A percentile compares a stretch with the other conserved stretches of the same genome.
These are phyloP conservation scores for Stephania yunnanensis DNA, from an alignment of 164 flowering plant genomes.

Conservation along the genomic window DNA sequence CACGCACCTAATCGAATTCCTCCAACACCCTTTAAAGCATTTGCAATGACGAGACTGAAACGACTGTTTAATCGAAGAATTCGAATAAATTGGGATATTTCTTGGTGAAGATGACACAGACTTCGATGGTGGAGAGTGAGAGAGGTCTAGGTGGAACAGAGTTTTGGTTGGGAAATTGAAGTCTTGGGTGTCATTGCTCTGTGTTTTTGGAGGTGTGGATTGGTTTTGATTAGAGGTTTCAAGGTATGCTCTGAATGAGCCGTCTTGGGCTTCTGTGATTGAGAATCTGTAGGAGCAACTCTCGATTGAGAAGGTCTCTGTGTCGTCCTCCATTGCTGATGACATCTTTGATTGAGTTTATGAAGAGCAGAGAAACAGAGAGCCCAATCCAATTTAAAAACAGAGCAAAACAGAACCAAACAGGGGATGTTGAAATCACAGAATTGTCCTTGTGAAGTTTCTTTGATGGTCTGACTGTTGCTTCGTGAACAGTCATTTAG, in stretches of 20 bases:
- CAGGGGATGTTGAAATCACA: not conserved
- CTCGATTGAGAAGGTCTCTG: not conserved
- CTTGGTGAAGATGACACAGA: not conserved
- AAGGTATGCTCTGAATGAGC: slow-evolving; percentile 27
- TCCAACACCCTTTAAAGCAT: not conserved
- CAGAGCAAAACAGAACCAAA: not conserved
- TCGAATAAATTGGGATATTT: no score
- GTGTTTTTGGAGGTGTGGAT: slow-evolving; percentile 1
- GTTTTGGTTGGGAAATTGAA: slow-evolving; percentile 5
- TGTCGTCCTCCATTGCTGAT: not conserved
- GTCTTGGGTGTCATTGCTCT: not conserved
- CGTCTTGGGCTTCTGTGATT: not conserved
- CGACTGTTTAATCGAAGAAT: not conserved
- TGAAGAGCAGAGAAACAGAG: not conserved
- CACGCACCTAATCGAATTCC: not conserved
- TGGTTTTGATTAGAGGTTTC: slow-evolving; percentile 41
- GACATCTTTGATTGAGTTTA: not conserved
- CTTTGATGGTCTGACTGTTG: no score
- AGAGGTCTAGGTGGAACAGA: not conserved
- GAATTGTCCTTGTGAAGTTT: not conserved
- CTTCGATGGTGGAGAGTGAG: not conserved
- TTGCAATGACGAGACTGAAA: not conserved
- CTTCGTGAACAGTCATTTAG: no score
- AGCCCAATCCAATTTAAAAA: not conserved
- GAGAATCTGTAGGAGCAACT: slow-evolving; percentile 5